A percentile compares a stretch with the other conserved stretches of the same genome.
Conservation (phyloP, 148 eudicot genomes). For the Selenicereus undatus region DNA sequence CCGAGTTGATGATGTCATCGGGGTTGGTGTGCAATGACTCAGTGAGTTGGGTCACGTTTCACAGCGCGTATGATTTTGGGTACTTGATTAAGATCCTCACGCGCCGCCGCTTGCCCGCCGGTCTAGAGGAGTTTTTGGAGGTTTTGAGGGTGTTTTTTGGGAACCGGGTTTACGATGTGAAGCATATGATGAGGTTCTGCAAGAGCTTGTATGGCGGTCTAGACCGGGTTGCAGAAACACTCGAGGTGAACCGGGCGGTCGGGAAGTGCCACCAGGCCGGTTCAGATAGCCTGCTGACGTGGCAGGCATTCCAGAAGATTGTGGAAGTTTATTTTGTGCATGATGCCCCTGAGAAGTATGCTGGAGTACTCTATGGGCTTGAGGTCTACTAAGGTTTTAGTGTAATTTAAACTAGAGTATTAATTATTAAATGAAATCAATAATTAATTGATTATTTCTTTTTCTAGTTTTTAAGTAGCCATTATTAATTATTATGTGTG, state of each 20-base stretch:
- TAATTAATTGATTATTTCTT: constrained; percentile 4
- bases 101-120: constrained; percentile 40
- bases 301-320: constrained; percentile 61
- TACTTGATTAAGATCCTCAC: constrained; percentile 65
- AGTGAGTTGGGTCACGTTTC: constrained; percentile 72
- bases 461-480: neutral
- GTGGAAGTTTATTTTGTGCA: constrained; percentile 44
- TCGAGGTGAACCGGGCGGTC: constrained; percentile 48
- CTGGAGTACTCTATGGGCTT: constrained; percentile 58
- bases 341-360: constrained; percentile 38
- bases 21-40: constrained; percentile 56
- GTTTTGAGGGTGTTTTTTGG: constrained; percentile 44
- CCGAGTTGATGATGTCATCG: constrained; percentile 59
- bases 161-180: constrained; percentile 49
- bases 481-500: neutral
- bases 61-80: constrained; percentile 75
- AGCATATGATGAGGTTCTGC: constrained; percentile 58
- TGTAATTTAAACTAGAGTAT: neutral
- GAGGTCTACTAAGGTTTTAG: constrained; percentile 26
- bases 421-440: too few species aligned
- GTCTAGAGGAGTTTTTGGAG: constrained; percentile 35
- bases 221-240: constrained; percentile 53
- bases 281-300: constrained; percentile 69
- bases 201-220: constrained; percentile 56
- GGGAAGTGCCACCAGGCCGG: constrained; percentile 82